These are phyloP conservation scores for Penicillium malachiteum DNA, from an alignment of 495 filamentous ascomycete genomes.

Conservation along the genomic window DNA sequence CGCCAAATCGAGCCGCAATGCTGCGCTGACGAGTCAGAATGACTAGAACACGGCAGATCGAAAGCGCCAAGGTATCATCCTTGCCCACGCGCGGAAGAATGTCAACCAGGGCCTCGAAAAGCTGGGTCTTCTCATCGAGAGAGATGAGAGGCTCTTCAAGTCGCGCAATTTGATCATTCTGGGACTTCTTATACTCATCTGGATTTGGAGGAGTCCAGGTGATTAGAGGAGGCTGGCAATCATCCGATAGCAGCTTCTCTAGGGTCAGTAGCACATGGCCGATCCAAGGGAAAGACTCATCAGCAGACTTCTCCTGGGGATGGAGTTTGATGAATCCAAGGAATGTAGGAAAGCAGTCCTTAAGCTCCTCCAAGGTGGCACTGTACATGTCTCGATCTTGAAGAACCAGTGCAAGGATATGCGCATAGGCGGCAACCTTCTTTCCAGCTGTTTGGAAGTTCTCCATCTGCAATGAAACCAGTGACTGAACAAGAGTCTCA, in stretches of 20 bases:
- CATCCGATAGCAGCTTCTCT: conserved; percentile 85
- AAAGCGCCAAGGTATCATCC: conserved; percentile 80
- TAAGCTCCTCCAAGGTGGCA: conserved; percentile 70
- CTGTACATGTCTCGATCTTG: conserved; percentile 80
- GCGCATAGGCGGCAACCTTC: conserved; percentile 89
- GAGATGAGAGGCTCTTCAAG: conserved; percentile 64
- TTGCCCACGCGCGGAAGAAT: conserved; percentile 84
- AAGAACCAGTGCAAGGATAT: conserved; percentile 85
- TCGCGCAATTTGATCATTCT: conserved; percentile 53
- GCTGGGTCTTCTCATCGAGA: conserved; percentile 59
- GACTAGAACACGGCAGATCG: conserved; percentile 80
- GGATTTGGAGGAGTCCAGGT: conserved; percentile 67
- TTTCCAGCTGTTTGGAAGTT: conserved; percentile 68
- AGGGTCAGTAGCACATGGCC: conserved; percentile 85
- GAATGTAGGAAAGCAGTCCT: conserved; percentile 72
- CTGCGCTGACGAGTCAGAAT: conserved; percentile 79
- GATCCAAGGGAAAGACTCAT: conserved; percentile 87
- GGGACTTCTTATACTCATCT: conserved; percentile 38
- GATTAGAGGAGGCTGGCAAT: conserved; percentile 74
- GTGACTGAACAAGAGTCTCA: conserved; percentile 76
- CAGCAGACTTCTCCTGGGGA: conserved; percentile 55
- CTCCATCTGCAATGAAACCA: conserved; percentile 78
- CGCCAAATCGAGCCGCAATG: conserved; percentile 71
- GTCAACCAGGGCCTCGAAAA: conserved; percentile 75
- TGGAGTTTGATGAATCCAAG: conserved; percentile 75